Conservation (phyloP, 177 flowering plant genomes). For the Vitis hybrid region DNA sequence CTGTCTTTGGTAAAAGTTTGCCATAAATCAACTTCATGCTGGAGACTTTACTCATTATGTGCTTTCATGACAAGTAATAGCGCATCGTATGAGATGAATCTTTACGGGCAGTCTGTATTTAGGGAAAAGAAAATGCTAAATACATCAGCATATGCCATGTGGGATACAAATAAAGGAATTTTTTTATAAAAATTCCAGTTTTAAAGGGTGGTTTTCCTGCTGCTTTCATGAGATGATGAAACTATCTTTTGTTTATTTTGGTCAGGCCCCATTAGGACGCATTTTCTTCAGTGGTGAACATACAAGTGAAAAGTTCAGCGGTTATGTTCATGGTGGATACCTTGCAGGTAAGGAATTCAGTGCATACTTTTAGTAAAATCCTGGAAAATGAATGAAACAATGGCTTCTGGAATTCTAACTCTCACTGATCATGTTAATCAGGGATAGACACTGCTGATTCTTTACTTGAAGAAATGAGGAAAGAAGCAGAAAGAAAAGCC, state of each 20-base stretch:
- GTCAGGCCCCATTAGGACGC: constrained; percentile 78
- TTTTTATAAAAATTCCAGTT: no score
- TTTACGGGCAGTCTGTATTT: neutral
- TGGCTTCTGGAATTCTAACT: neutral
- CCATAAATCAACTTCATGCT: neutral
- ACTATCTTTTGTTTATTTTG: neutral
- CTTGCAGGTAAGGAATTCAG: constrained; percentile 57
- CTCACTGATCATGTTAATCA: constrained; percentile 18
- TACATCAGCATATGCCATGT: no score
- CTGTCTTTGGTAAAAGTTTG: neutral
- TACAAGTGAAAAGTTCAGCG: constrained; percentile 81
- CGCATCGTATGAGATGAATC: neutral
- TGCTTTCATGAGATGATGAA: no score
- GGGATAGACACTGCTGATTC: constrained; percentile 75
- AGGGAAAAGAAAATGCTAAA: no score
- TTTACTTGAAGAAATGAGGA: constrained; percentile 56
- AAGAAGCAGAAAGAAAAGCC: constrained; percentile 26
- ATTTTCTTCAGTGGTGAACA: constrained; percentile 91
- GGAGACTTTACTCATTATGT: no score
- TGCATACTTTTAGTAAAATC: no score
- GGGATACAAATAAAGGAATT: no score
- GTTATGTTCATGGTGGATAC: constrained; percentile 92
- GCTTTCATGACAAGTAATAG: no score
- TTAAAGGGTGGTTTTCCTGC: no score
- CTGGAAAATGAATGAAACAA: neutral